phyloP scores from a whole-genome alignment of 2,329 filamentous ascomycete genomes.

The Colletotrichum karsti region DNA sequence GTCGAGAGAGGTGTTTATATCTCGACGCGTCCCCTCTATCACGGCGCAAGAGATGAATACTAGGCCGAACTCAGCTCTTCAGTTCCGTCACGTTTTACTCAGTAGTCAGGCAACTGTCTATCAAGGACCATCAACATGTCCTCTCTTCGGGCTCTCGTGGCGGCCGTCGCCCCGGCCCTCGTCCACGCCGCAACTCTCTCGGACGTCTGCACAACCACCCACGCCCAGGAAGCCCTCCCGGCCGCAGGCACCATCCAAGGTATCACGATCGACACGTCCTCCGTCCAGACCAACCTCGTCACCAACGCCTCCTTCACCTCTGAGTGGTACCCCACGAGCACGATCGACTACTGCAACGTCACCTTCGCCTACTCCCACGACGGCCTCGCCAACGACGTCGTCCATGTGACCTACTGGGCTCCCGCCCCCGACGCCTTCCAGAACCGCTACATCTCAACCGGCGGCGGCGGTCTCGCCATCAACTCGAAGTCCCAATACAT shows the following conservation, averaged over 20 bases:
- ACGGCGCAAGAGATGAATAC: background rate
- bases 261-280: constrained; percentile 37
- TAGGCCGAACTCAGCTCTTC: background rate
- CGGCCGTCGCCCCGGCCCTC: constrained; percentile 1
- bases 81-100: background rate
- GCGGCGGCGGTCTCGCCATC: constrained; percentile 56
- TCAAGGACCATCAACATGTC: background rate
- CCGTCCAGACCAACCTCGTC: constrained; percentile 38
- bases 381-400: constrained; percentile 41
- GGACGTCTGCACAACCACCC: constrained; percentile 32
- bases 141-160: background rate
- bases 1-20: background rate
- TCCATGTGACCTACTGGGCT: constrained; percentile 49
- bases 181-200: constrained; percentile 30
- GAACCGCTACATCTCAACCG: constrained; percentile 54
- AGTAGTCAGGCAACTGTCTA: background rate
- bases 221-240: constrained; percentile 33
- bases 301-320: constrained; percentile 41
- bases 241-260: constrained; percentile 34
- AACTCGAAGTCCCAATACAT: constrained; percentile 42
- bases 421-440: constrained; percentile 51
- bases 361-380: constrained; percentile 54
- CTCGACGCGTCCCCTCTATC: background rate
- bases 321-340: constrained; percentile 38
- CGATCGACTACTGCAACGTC: constrained; percentile 53